These are phyloP conservation scores for Nannizziopsis arthrosporioides DNA, from an alignment of 2,329 filamentous ascomycete species.

Conservation along the genomic window DNA sequence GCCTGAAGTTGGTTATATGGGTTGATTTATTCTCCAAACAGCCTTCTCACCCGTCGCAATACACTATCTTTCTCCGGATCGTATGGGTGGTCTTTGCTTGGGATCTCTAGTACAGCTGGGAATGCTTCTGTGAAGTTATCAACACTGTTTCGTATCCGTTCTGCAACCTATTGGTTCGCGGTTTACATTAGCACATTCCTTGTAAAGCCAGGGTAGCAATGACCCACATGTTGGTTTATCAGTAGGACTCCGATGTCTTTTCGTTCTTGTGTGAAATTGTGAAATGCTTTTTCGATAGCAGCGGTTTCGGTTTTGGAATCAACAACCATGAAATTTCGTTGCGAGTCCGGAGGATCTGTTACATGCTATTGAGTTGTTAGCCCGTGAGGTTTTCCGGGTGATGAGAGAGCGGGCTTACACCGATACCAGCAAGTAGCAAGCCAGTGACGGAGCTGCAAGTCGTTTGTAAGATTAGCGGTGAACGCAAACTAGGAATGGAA, in stretches of 20 bases:
- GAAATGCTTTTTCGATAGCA: slow-evolving; percentile 80
- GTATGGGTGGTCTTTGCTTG: slow-evolving; percentile 97
- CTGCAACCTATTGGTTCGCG: slow-evolving; percentile 57
- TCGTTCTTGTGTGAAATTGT: slow-evolving; percentile 72
- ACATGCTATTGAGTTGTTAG: slow-evolving; percentile 56
- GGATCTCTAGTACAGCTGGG: slow-evolving; percentile 91
- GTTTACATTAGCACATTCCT: neutral
- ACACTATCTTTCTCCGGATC: slow-evolving; percentile 99
- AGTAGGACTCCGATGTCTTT: slow-evolving; percentile 95
- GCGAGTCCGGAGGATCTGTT: slow-evolving; percentile 70
- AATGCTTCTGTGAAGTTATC: slow-evolving; percentile 91
- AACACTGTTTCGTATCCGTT: slow-evolving; percentile 80
- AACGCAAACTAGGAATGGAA: neutral
- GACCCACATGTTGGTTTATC: slow-evolving; percentile 88
- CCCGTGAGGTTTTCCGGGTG: neutral
- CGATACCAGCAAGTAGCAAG: slow-evolving; percentile 85
- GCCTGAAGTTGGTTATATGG: neutral
- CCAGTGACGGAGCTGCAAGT: slow-evolving; percentile 76
- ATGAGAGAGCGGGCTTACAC: slow-evolving; percentile 46
- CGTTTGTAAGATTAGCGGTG: slow-evolving; percentile 2
- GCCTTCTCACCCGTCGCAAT: slow-evolving; percentile 66
- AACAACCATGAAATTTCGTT: slow-evolving; percentile 97
- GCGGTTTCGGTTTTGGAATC: slow-evolving; percentile 84
- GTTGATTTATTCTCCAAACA: slow-evolving; percentile 47
- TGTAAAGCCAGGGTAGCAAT: neutral